Conservation (phyloP, 495 filamentous ascomycete genomes). For the Arthonia radiata region DNA sequence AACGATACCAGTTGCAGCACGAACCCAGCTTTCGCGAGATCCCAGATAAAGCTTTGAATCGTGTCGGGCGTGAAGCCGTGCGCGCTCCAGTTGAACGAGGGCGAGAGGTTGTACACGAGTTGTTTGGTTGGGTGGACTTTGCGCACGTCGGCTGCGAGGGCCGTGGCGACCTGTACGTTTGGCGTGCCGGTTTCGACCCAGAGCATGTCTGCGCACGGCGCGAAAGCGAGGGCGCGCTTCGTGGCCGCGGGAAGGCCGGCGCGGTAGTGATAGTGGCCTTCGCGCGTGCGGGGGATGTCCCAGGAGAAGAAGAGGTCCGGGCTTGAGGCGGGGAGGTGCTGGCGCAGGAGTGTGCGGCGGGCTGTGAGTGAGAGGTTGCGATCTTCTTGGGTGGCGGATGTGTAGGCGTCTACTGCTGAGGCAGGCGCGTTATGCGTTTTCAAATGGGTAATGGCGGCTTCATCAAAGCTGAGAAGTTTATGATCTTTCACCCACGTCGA, state of each 20-base stretch:
- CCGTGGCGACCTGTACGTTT: conserved; percentile 43
- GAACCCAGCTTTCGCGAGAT: conserved; percentile 81
- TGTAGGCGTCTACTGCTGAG: conserved; percentile 40
- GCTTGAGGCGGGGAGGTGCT: conserved; percentile 36
- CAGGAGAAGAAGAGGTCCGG: conserved; percentile 58
- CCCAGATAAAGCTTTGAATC: conserved; percentile 81
- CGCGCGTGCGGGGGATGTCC: conserved; percentile 79
- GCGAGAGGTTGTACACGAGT: conserved; percentile 84
- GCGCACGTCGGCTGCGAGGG: conserved; percentile 54
- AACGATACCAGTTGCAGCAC: conserved; percentile 82
- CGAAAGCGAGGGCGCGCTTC: conserved; percentile 77
- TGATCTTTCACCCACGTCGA: conserved; percentile 75
- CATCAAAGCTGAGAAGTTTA: conserved; percentile 73
- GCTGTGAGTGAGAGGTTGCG: conserved; percentile 50
- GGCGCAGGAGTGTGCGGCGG: conserved; percentile 42
- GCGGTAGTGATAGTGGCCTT: conserved; percentile 89
- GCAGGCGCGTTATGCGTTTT: conserved; percentile 31
- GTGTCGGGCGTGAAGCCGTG: conserved; percentile 67
- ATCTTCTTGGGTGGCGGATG: conserved; percentile 27
- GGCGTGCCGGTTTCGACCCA: conserved; percentile 95
- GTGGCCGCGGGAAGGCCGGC: conserved; percentile 74
- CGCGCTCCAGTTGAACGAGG: conserved; percentile 95
- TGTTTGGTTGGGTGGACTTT: conserved; percentile 44
- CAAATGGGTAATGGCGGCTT: conserved; percentile 59
- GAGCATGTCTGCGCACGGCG: conserved; percentile 77